These are phyloP conservation scores for Diaporthe caulivora DNA, from an alignment of 2,329 filamentous ascomycete genomes.

Conservation along the genomic window DNA sequence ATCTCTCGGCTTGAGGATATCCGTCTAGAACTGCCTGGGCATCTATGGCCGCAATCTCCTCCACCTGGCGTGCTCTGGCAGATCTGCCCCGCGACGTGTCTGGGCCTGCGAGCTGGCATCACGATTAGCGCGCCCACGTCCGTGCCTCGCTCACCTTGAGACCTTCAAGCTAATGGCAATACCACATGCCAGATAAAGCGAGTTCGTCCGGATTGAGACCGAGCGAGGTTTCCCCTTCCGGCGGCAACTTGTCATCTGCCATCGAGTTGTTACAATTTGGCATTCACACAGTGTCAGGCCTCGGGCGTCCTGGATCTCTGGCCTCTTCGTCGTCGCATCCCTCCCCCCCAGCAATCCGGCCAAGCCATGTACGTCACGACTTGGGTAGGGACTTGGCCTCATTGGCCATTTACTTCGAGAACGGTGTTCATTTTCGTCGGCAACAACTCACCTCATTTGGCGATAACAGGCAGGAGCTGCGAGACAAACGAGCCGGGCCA, in stretches of 20 bases:
- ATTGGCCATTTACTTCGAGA: constrained; percentile 33
- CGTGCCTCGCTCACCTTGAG: constrained; percentile 26
- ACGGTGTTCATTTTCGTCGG: constrained; percentile 27
- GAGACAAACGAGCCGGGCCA: constrained; percentile 31
- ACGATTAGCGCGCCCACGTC: constrained; percentile 25
- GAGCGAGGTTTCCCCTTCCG: constrained; percentile 24
- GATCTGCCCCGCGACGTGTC: neutral
- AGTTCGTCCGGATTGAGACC: constrained; percentile 35
- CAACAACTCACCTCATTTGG: constrained; percentile 8
- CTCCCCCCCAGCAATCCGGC: constrained; percentile 19
- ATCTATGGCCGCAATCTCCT: constrained; percentile 7
- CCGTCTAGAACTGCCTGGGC: constrained; percentile 1
- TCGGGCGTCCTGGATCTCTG: neutral
- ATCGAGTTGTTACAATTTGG: neutral
- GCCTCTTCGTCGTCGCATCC: constrained; percentile 25
- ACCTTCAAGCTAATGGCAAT: constrained; percentile 9
- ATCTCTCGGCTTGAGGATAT: constrained; percentile 24
- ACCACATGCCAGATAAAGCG: constrained; percentile 34
- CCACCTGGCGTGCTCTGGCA: neutral
- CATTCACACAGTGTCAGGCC: constrained; percentile 31
- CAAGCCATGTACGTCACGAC: constrained; percentile 40
- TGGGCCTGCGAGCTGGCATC: constrained; percentile 4
- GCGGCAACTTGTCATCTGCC: neutral
- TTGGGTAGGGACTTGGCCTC: constrained; percentile 24
- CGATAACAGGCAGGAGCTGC: constrained; percentile 12